Base-by-base conservation (phyloP, 495 filamentous ascomycete genomes). In the Neurospora sp. region DNA sequence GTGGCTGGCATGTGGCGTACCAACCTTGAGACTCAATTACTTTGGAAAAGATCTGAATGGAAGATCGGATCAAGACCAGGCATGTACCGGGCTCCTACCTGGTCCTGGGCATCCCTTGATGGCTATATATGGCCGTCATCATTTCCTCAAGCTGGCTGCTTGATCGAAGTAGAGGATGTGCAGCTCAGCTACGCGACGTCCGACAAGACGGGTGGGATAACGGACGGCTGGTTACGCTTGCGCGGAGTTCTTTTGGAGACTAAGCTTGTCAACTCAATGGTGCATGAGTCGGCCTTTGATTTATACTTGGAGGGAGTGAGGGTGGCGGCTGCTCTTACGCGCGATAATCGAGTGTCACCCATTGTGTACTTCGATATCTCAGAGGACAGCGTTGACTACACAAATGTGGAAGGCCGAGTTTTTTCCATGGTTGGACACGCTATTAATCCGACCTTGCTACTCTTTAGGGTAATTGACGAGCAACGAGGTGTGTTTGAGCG, bases 111-210 rank as follows among this genome's bases (percentile, higher is more conserved):
- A 18, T 62, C 23, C 1, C 6, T 62, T 62, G 27, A 62, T 35
- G 54, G 12, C 3, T 0, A 0, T 7, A 1, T 62, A 2, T 4
- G 0, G 1, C 12, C 27, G 23, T 16, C 54, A 18, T 0, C 0
- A 0, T 62, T 1, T 0, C 6, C 27, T 62, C 27, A 62, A 62
- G 54, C 35, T 62, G 54, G 54, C 27, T 62, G 54, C 35, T 14
- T 1, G 12, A 35, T 62, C 23, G 27, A 62, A 62, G 23, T 35
- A 18, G 54, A 62, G 14, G 54, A 18, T 9, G 14, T 62, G 6
- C 27, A 62, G 1, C 54, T 35, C 54, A 62, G 23, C 27, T 35
- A 62, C 27, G 54, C 54, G 54, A 62, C 54, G 0, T 31, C 54
- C 27, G 14, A 62, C 54, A 62, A 18, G 27, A 62, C 54, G 14